Evolutionary conservation across 2,329 filamentous ascomycete genomes (phyloP), one percentile per base, ranked within the genome.

Genomic region (Hirsutella minnesotensis): DNA sequence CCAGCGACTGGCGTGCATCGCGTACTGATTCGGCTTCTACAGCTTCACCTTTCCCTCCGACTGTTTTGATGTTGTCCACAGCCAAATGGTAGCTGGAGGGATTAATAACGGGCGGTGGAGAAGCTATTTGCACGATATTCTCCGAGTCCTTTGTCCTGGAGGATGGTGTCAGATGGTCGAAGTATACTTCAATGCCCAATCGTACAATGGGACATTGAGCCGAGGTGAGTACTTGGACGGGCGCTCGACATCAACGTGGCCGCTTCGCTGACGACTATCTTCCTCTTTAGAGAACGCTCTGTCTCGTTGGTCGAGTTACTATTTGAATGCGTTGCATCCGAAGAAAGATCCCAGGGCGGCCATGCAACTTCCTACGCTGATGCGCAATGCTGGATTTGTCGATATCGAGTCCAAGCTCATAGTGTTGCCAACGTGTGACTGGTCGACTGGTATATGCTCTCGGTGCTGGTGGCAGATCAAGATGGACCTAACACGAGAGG

Each of bases 81-180:
- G 86, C 51, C 77, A 80, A 51, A 72, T 83, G 62, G 67, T 86
- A 59, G 69, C 75, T 49, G 78, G 77, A 19, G 87, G 86, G 0
- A 84, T 94, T 53, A 72, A 89, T 54, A 66, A 69, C 44, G 65
- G 70, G 47, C 74, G 86, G 58, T 95, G 89, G 89, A 63, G 67
- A 43, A 70, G 72, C 27, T 95, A 94, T 60, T 62, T 94, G 49
- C 68, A 70, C 51, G 89, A 95, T 52, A 83, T 94, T 46, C 75
- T 77, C 49, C 72, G 77, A 19, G 72, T 87, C 9, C 66, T 89
- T 48, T 81, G 77, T 40, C 81, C 79, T 5, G 83, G 81, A 2
- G 88, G 89, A 1, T 95, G 87, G 86, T 74, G 84, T 46, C 87
- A 95, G 56, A 81, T 94, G 73, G 76, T 86, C n/a, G 89, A 95